Conservation (phyloP, 169 alveolate genomes). For the Babesia divergens region DNA sequence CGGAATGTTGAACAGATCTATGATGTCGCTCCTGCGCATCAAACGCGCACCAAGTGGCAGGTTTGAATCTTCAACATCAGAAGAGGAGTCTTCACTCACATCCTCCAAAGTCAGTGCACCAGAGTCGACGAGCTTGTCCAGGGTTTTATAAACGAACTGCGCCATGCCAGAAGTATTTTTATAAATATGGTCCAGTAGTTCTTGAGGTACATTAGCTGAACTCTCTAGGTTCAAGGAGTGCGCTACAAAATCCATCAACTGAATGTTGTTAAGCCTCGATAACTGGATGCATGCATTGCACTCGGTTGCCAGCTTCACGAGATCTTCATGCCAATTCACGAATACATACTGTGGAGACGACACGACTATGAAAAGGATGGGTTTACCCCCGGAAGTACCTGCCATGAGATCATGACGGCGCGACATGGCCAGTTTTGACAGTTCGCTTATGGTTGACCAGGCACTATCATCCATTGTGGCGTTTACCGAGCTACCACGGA, state of each 20-base stretch:
- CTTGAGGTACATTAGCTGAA: background rate
- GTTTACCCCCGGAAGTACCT: slow-evolving; percentile 4
- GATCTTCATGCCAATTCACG: slow-evolving; percentile 14
- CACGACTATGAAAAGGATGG: slow-evolving; percentile 26
- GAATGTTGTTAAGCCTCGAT: background rate
- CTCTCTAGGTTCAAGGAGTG: slow-evolving; percentile 15
- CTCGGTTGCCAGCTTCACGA: slow-evolving; percentile 15
- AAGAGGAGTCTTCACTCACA: background rate
- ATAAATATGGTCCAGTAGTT: slow-evolving; percentile 32
- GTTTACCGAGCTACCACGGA: slow-evolving; percentile 30
- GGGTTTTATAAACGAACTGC: slow-evolving; percentile 17
- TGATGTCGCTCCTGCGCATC: slow-evolving; percentile 18
- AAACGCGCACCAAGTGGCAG: background rate
- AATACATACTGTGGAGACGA: slow-evolving; percentile 22
- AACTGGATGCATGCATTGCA: slow-evolving; percentile 23
- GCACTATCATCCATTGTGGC: slow-evolving; percentile 37
- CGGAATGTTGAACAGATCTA: slow-evolving; percentile 18
- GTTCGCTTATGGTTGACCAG: slow-evolving; percentile 14
- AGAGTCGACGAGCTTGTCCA: slow-evolving; percentile 19
- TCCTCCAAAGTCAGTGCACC: slow-evolving; percentile 12
- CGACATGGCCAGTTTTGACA: slow-evolving; percentile 18
- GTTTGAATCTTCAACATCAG: background rate
- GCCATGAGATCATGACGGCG: slow-evolving; percentile 9
- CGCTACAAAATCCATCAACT: slow-evolving; percentile 16
- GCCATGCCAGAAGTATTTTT: slow-evolving; percentile 49